Evolutionary conservation across 176 grass and related monocot species (phyloP).

Genomic region (Hsuehochloa calcarea): DNA sequence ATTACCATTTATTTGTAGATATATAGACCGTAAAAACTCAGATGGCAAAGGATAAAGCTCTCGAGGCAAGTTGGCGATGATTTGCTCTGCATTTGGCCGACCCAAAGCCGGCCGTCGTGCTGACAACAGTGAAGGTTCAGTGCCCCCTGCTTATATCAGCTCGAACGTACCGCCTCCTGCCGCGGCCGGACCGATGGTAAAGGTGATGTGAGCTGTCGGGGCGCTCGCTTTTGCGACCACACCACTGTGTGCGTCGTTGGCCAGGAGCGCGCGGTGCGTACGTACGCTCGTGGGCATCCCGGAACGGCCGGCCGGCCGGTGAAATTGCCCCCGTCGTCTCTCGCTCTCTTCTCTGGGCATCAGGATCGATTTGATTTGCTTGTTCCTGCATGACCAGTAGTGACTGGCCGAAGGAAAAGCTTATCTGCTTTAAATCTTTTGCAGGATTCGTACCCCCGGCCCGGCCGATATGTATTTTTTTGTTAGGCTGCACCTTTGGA

Average conservation of each 20-base stretch:
- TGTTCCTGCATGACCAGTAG: background rate
- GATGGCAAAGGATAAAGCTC: background rate
- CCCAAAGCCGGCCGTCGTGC: slow-evolving; percentile 22
- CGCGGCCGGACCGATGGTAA: background rate
- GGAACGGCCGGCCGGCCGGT: slow-evolving; percentile 14
- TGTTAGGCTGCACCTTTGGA: background rate
- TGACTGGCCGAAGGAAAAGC: background rate
- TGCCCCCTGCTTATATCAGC: background rate
- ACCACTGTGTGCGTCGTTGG: background rate
- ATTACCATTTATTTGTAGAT: no score
- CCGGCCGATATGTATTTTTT: background rate
- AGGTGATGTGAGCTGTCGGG: slow-evolving; percentile 23
- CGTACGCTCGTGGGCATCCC: slow-evolving; percentile 25
- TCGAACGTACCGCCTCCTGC: background rate
- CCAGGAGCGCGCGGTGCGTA: background rate
- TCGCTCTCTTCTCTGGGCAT: background rate
- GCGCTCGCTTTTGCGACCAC: background rate
- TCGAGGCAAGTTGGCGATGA: slow-evolving; percentile 2
- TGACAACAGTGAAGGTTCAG: slow-evolving; percentile 17
- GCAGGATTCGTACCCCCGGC: slow-evolving; percentile 23
- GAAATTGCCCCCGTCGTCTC: slow-evolving; percentile 14
- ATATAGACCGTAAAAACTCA: background rate
- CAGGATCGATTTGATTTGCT: slow-evolving; percentile 16
- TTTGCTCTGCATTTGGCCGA: slow-evolving; percentile 11
- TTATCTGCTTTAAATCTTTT: background rate